Percentiles rank a stretch among this genome's conserved stretches.
Evolutionary conservation across 2,329 filamentous ascomycete species (phyloP).

Genomic region (Endoconidiophora laricicola): DNA sequence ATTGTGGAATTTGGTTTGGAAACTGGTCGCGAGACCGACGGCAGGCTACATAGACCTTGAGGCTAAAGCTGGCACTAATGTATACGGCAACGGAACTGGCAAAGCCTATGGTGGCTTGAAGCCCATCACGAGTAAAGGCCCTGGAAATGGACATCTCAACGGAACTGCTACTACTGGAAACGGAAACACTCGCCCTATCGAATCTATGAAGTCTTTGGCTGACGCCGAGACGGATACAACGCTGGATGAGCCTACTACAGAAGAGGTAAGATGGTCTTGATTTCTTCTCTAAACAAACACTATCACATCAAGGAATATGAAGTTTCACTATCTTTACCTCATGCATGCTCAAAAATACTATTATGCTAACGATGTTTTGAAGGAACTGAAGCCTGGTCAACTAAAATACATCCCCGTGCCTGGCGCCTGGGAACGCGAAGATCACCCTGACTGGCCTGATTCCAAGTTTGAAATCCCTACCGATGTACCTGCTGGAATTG

Average conservation of each 20-base stretch:
- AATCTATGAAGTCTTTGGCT: conserved; percentile 1
- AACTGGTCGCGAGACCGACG: conserved; percentile 11
- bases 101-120: conserved; percentile 12
- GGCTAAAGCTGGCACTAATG: conserved; percentile 5
- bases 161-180: conserved; percentile 10
- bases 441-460: conserved; percentile 15
- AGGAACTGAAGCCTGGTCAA: conserved; percentile 12
- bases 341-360: not conserved
- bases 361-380: not conserved
- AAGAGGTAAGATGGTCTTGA: conserved; percentile 6
- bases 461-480: conserved; percentile 15
- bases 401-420: conserved; percentile 14
- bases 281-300: not conserved
- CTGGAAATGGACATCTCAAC: conserved; percentile 7
- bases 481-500: conserved; percentile 12
- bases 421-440: conserved; percentile 15
- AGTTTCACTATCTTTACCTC: not conserved
- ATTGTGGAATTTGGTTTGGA: conserved; percentile 13
- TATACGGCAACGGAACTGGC: conserved; percentile 5
- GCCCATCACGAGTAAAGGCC: conserved; percentile 12
- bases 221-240: conserved; percentile 6
- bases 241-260: not conserved
- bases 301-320: not conserved
- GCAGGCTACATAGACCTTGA: conserved; percentile 12
- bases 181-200: conserved; percentile 8